Conservation (phyloP, 1,284 basidiomycete species). For the Vanrija sp. region DNA sequence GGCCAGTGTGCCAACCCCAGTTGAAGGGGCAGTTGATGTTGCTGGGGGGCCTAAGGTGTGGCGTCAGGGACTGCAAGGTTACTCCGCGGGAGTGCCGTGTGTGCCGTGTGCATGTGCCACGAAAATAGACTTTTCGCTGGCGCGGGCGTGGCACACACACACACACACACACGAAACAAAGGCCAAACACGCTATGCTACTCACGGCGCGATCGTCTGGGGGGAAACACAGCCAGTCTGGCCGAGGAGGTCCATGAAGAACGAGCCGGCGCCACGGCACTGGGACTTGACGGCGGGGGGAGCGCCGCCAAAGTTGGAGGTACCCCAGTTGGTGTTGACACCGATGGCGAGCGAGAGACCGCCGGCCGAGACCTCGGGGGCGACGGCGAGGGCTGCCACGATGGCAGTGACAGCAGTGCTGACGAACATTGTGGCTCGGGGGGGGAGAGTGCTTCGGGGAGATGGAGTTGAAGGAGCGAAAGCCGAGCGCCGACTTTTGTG, state of each 20-base stretch:
- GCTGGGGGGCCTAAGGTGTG: not conserved
- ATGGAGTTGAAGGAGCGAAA: not conserved
- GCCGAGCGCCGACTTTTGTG: not conserved
- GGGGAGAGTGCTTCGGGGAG: not conserved
- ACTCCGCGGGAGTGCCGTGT: not conserved
- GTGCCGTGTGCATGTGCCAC: not conserved
- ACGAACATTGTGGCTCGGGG: slow-evolving; percentile 11
- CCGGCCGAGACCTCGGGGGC: slow-evolving; percentile 7
- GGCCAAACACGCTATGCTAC: not conserved
- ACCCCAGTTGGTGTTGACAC: slow-evolving; percentile 18
- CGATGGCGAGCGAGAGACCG: slow-evolving; percentile 8
- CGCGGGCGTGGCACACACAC: not conserved
- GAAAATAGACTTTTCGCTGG: not conserved
- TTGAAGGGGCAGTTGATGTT: not conserved
- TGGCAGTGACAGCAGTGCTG: slow-evolving; percentile 9
- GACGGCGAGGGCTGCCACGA: not conserved
- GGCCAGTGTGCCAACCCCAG: not conserved
- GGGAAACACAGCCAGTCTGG: not conserved
- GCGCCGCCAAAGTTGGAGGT: not conserved
- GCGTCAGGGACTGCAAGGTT: not conserved
- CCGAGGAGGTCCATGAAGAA: slow-evolving; percentile 2
- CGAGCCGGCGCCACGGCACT: not conserved
- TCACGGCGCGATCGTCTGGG: not conserved
- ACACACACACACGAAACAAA: not conserved
- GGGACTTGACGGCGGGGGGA: not conserved